These are phyloP conservation scores for Gossypium longicalyx DNA, from an alignment of 345 rosid species.

Conservation along the genomic window DNA sequence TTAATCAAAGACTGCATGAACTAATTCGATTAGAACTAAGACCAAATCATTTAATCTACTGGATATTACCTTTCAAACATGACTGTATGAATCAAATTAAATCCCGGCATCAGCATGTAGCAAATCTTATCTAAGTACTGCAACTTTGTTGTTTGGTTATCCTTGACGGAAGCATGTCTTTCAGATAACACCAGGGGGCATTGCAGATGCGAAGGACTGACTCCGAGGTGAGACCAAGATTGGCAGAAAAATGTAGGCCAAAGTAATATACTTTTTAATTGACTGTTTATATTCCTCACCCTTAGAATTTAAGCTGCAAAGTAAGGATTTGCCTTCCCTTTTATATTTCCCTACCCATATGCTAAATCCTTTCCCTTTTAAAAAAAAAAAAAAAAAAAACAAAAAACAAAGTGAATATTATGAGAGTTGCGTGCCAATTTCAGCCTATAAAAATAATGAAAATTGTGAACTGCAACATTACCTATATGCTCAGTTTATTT, in stretches of 20 bases:
- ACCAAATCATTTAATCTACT: no score
- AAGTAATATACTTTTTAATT: background rate
- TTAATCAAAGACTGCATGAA: no score
- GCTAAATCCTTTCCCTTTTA: background rate
- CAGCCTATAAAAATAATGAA: no score
- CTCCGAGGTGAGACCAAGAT: background rate
- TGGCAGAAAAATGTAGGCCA: background rate
- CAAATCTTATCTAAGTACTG: background rate
- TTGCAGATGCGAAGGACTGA: slow-evolving; percentile 82
- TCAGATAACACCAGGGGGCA: slow-evolving; percentile 82
- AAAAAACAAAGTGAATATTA: no score
- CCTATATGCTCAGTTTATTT: no score
- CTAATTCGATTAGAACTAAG: no score
- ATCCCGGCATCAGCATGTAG: background rate
- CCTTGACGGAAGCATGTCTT: slow-evolving; percentile 55
- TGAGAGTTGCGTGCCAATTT: no score
- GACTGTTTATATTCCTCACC: background rate
- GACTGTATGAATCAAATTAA: background rate
- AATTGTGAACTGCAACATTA: no score
- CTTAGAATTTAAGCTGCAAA: background rate
- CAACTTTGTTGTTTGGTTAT: slow-evolving; percentile 5
- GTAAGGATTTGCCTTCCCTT: background rate
- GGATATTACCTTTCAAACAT: no score
- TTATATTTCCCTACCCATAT: background rate
- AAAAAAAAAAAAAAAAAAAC: no score